A percentile compares a stretch with the other conserved stretches of the same genome.
Conservation (phyloP, 139 green algal species). For the Parachlorella kessleri region DNA sequence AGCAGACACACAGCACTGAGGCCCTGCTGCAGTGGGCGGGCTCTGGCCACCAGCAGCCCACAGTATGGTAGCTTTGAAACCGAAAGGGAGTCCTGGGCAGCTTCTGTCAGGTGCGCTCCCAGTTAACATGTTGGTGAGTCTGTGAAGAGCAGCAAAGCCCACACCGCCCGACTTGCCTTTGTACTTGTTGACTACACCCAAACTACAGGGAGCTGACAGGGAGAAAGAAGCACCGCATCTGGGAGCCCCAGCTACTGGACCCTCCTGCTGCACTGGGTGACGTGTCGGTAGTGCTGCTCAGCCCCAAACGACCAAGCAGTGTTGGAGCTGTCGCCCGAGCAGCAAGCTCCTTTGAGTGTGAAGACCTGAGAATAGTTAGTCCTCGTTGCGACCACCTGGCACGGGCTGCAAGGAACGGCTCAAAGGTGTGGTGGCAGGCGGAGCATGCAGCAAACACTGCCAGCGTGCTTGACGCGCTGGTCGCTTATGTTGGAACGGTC, state of each 20-base stretch:
- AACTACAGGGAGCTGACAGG: slow-evolving; percentile 27
- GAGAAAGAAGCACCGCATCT: slow-evolving; percentile 31
- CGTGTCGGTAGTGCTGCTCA: slow-evolving; percentile 36
- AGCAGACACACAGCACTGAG: no score
- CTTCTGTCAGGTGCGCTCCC: not conserved
- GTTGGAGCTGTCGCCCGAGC: slow-evolving; percentile 57
- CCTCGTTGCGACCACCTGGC: slow-evolving; percentile 31
- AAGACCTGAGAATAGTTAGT: slow-evolving; percentile 58
- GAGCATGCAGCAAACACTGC: no score
- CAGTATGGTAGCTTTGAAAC: no score
- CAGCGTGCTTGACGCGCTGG: no score
- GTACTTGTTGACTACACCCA: no score
- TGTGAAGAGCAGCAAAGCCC: no score
- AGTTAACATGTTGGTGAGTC: no score
- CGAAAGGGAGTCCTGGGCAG: not conserved
- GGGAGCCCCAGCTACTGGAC: slow-evolving; percentile 40
- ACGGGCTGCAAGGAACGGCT: slow-evolving; percentile 37
- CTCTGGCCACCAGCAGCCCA: no score
- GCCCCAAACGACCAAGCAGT: slow-evolving; percentile 41
- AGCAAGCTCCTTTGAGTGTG: slow-evolving; percentile 63
- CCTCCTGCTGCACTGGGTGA: slow-evolving; percentile 54
- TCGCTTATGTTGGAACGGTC: no score
- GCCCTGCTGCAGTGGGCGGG: no score
- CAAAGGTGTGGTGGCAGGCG: no score
- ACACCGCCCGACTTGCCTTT: no score